Evolutionary conservation across 2,329 filamentous ascomycete genomes (phyloP).

Genomic region (Knufia fluminis): DNA sequence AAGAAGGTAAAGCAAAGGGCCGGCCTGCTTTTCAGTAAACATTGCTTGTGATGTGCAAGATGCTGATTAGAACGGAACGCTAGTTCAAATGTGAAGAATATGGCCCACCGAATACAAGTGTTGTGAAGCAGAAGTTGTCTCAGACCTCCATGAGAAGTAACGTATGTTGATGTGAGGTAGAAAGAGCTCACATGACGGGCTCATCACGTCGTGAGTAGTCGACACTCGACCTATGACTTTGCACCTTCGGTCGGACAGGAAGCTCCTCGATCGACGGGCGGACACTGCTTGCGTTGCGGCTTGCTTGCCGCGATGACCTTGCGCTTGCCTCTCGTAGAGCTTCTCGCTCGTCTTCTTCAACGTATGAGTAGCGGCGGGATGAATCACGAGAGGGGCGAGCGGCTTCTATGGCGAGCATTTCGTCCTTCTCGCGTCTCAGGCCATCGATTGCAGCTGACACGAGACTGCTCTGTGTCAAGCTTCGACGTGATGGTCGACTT

Average conservation of each 20-base stretch:
- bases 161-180: not conserved
- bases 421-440: slow-evolving; percentile 3
- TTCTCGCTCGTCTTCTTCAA: slow-evolving; percentile 7
- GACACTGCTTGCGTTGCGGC: slow-evolving; percentile 1
- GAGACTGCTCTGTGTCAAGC: slow-evolving; percentile 5
- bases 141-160: not conserved
- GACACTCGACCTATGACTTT: not conserved
- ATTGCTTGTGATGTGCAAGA: not conserved
- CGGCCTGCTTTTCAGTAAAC: slow-evolving; percentile 5
- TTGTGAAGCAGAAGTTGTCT: not conserved
- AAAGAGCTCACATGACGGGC: not conserved
- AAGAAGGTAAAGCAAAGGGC: not conserved
- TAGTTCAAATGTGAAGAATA: slow-evolving; percentile 3
- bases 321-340: not conserved
- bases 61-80: not conserved
- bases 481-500: slow-evolving; percentile 6
- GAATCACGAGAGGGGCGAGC: not conserved
- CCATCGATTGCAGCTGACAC: slow-evolving; percentile 1
- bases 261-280: not conserved
- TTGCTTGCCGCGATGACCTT: slow-evolving; percentile 4
- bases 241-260: not conserved
- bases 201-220: slow-evolving; percentile 5
- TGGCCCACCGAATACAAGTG: not conserved
- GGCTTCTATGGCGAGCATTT: slow-evolving; percentile 2
- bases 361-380: not conserved